Base-by-base conservation (phyloP, 768 basidiomycete species). In the Boletus pseudopeckii region DNA sequence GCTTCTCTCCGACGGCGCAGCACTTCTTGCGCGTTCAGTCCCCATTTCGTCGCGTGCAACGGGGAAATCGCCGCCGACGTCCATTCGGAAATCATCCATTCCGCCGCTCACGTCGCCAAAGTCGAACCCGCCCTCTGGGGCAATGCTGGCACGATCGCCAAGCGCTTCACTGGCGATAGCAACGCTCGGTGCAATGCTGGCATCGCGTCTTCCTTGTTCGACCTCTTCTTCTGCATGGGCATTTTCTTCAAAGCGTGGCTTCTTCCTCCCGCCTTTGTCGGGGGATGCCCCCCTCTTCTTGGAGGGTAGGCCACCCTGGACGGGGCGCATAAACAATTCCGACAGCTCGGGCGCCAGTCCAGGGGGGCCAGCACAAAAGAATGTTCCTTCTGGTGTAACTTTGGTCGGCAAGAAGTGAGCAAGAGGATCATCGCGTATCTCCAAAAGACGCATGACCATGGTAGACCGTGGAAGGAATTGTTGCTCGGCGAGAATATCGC, bases 391-490 rank as follows among this genome's bases (percentile, higher is more conserved):
- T 15, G 81, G 76, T 2, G 84, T 88, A n/a, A 76, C 74, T 59
- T 85, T 84, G 3, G 86, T 90, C 10, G 95, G 93, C 44, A 97
- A 73, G 75, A 93, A 98, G 68, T 93, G 86, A 8, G 84, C 75
- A 5, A 90, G 71, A 22, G 93, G 94, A 63, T 97, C 90, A 10
- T 87, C 82, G 26, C 89, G 83, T 60, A 97, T 90, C 63, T 91
- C 86, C 50, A 91, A 77, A 17, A 98, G 80, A 30, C 90, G 86
- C 83, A 95, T 86, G 50, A 95, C 83, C 43, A 90, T 75, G 2
- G 90, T 75, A 3, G 94, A 94, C 17, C 86, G 81, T 7, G 94
- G 93, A 30, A 98, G 83, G 70, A 85, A 95, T 45, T 85, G 84
- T 46, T 94, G 91, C 56, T 89, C 82, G 11, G 85, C 83, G 47